Conservation (phyloP, 1,284 basidiomycete species). For the Heliocybe sulcata region DNA sequence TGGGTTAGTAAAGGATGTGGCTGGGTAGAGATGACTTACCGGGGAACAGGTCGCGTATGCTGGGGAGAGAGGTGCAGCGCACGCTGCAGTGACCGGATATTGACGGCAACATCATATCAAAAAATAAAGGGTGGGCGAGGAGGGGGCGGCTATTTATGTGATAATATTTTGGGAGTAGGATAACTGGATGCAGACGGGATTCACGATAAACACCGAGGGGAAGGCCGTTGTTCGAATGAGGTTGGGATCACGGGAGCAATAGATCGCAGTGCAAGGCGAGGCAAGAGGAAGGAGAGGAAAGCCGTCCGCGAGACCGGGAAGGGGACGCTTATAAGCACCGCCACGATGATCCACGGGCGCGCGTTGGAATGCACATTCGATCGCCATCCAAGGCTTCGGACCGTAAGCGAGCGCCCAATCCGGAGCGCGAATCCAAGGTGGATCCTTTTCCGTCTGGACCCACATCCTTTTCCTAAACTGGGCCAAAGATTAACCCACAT, state of each 20-base stretch:
- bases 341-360: not conserved
- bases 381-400: not conserved
- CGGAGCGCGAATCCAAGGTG: not conserved
- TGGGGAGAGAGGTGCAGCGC: not conserved
- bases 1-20: not conserved
- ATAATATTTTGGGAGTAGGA: not conserved
- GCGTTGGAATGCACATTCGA: not conserved
- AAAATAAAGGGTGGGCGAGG: not conserved
- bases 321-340: not conserved
- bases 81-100: not conserved
- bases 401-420: not conserved
- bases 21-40: not conserved
- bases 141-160: not conserved
- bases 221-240: not conserved
- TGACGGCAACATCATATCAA: not conserved
- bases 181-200: not conserved
- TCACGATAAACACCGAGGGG: not conserved
- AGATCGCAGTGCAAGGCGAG: not conserved
- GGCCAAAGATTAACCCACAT: not conserved
- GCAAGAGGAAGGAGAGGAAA: not conserved
- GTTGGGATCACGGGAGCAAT: not conserved
- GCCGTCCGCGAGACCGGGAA: not conserved
- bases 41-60: not conserved
- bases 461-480: not conserved
- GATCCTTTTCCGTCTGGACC: not conserved